Percentiles rank a stretch among this genome's conserved stretches.
These are phyloP conservation scores for Ramaria sp. DNA, from an alignment of 768 basidiomycete species.

Conservation along the genomic window DNA sequence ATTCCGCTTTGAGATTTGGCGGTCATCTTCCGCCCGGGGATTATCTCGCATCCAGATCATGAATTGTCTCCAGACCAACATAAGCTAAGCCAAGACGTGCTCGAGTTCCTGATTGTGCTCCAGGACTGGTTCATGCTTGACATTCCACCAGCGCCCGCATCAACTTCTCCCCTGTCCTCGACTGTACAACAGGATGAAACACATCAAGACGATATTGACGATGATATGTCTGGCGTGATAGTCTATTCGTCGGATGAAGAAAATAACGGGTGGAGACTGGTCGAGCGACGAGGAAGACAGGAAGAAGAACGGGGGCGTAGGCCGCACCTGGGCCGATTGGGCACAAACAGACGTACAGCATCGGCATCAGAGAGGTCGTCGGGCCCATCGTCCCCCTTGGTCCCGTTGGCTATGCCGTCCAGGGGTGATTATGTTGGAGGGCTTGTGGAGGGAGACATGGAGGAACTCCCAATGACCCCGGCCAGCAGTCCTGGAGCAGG, in stretches of 20 bases:
- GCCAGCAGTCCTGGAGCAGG: constrained; percentile 21
- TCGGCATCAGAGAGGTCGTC: constrained; percentile 6
- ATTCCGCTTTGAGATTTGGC: constrained; percentile 63
- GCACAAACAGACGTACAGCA: background rate
- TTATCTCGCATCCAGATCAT: constrained; percentile 82
- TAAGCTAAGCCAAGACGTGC: constrained; percentile 75
- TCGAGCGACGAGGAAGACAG: background rate
- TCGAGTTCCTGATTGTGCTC: constrained; percentile 93
- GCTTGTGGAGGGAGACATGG: background rate
- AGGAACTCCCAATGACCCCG: background rate
- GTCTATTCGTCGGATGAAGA: constrained; percentile 5
- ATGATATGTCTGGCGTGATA: background rate
- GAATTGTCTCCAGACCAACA: constrained; percentile 83
- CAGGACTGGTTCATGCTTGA: constrained; percentile 94
- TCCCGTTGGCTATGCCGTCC: background rate
- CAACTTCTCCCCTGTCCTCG: constrained; percentile 29
- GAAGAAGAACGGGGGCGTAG: background rate
- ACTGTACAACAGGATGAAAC: constrained; percentile 23
- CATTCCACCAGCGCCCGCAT: constrained; percentile 56
- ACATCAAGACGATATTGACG: constrained; percentile 15
- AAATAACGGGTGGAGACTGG: background rate
- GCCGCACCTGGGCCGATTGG: background rate
- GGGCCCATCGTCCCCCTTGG: background rate
- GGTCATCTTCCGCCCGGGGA: constrained; percentile 91
- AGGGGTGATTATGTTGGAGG: background rate